phyloP scores from a whole-genome alignment of 2,329 filamentous ascomycete species.

The Gnomoniopsis sp. region DNA sequence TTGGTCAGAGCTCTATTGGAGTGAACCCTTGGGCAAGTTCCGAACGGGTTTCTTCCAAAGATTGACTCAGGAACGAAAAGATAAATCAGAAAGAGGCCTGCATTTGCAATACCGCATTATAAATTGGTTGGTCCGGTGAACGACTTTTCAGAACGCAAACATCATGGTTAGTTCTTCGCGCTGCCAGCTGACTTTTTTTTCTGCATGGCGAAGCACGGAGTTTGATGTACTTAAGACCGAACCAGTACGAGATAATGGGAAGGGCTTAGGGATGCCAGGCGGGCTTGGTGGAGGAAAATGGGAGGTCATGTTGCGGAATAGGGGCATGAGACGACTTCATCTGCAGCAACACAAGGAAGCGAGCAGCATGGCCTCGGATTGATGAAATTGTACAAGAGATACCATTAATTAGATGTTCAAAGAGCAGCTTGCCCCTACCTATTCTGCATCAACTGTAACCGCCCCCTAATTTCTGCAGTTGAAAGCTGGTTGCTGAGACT shows the following conservation, averaged over 20 bases:
- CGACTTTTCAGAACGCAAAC: background rate
- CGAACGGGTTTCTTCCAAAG: background rate
- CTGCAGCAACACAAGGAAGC: background rate
- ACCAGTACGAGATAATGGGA: conserved; percentile 10
- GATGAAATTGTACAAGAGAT: background rate
- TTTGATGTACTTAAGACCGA: conserved; percentile 14
- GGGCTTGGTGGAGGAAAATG: background rate
- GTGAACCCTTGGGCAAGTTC: background rate
- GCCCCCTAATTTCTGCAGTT: background rate
- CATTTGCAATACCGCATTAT: conserved; percentile 1
- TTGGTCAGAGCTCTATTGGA: background rate
- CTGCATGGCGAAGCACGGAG: conserved; percentile 16
- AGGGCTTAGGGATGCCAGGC: background rate
- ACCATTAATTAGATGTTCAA: conserved; percentile 2
- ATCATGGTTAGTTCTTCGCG: background rate
- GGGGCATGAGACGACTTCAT: background rate
- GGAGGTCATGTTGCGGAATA: background rate
- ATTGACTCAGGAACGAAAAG: background rate
- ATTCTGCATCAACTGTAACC: background rate
- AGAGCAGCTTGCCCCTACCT: background rate
- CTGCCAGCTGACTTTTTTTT: background rate
- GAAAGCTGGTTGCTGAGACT: background rate
- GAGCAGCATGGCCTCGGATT: background rate
- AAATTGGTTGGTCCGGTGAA: conserved; percentile 11
- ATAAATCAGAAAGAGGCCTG: conserved; percentile 6